Evolutionary conservation across 495 filamentous ascomycete genomes (phyloP), one percentile per base, ranked within the genome.

Genomic region (Bryoglossum gracile): DNA sequence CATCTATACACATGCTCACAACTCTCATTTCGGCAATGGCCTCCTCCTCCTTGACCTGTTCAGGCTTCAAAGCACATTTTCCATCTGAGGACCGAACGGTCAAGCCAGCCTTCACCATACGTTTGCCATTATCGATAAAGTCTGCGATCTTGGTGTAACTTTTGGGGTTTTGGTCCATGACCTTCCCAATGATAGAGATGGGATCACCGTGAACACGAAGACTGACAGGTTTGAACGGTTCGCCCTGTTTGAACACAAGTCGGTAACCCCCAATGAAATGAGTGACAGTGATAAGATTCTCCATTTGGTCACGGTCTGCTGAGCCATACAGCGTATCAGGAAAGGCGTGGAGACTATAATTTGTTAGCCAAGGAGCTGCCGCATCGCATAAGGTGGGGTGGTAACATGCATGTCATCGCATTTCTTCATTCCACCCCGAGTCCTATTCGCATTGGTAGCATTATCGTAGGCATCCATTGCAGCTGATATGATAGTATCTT

Each of bases 211-310:
- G 87, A 2, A 91, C 85, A 4, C 92, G 83, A 28, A 98, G 82
- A 55, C 84, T 86, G 43, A 95, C 88, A 1, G 92, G 92, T 25
- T 86, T 86, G 53, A 97, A 95, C 0, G 89, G 89, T 50, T 94
- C 84, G 32, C 89, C 89, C 61, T 94, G 89, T 56, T 94, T 89
- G 6, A 97, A 70, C 0, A 84, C 90, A 5, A 98, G 74, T 3
- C 86, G 85, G 67, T 95, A 97, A 54, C 85, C 84, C 26, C 89
- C 91, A 28, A 97, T 71, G 5, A 80, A 73, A 62, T 98, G 89
- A 0, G 94, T 94, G 14, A 92, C 89, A 34, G 74, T 70, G n/a
- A 96, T 71, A 4, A 98, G 76, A 28, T 85, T 76, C 22, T 76
- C 73, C 36, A 82, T 72, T 50, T 77, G 72, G 46, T 72, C 75